Evolutionary conservation across 2,329 filamentous ascomycete genomes (phyloP).

Genomic region (Ceratocystis eucalypticola): DNA sequence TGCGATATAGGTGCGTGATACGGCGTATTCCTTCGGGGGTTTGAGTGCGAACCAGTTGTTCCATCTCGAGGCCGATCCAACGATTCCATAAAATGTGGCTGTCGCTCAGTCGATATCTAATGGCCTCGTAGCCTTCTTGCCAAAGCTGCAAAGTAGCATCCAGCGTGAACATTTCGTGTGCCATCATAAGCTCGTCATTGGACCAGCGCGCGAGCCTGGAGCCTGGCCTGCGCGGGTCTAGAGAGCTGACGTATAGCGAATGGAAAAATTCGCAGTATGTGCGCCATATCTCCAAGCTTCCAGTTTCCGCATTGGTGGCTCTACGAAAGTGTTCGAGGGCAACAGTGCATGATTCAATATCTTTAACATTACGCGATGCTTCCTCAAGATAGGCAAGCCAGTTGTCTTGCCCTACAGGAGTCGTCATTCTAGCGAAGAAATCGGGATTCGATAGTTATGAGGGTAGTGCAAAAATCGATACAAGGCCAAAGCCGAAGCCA

Average conservation of each 20-base stretch:
- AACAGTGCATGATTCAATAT: constrained; percentile 53
- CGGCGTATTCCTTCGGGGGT: constrained; percentile 46
- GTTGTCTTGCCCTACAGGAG: constrained; percentile 57
- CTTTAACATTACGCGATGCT: constrained; percentile 44
- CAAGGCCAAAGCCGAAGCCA: constrained; percentile 2
- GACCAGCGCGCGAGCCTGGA: constrained; percentile 32
- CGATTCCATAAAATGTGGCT: constrained; percentile 70
- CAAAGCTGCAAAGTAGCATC: constrained; percentile 54
- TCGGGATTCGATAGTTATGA: not conserved
- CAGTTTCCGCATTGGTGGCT: constrained; percentile 57
- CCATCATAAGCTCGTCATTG: constrained; percentile 54
- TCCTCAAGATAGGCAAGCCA: constrained; percentile 70
- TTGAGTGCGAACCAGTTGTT: constrained; percentile 46
- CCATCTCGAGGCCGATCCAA: constrained; percentile 58
- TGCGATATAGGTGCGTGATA: constrained; percentile 55
- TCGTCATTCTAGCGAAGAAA: constrained; percentile 19
- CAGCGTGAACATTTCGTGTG: constrained; percentile 57
- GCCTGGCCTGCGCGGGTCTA: constrained; percentile 9
- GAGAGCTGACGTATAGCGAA: constrained; percentile 42
- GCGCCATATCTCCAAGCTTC: constrained; percentile 60
- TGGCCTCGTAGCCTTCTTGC: constrained; percentile 56
- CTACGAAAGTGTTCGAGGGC: constrained; percentile 60
- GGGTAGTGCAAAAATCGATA: not conserved
- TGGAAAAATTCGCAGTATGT: constrained; percentile 68
- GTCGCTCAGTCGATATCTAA: constrained; percentile 60